Percentiles rank a stretch among this genome's conserved stretches.
Conservation (phyloP, 805 yeast species). For the Martiniozyma abietophila region DNA sequence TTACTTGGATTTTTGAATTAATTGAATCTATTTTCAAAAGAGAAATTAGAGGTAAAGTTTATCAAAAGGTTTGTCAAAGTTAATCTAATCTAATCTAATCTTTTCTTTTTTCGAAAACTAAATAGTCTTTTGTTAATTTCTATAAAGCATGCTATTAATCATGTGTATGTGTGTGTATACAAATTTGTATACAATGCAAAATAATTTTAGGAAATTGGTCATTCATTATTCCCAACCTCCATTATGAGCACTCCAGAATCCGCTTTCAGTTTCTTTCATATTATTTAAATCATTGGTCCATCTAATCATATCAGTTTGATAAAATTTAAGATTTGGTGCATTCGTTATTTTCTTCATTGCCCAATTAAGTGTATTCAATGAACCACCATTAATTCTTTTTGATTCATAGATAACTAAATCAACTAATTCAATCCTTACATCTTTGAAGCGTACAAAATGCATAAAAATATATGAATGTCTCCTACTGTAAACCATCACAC, state of each 20-base stretch:
- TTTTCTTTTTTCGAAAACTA: too few species aligned
- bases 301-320: conserved; percentile 9
- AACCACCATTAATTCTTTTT: conserved; percentile 14
- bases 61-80: too few species aligned
- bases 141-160: too few species aligned
- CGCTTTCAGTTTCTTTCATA: conserved; percentile 17
- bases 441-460: conserved; percentile 11
- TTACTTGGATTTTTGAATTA: conserved; percentile 7
- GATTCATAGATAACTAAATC: conserved; percentile 19
- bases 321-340: conserved; percentile 8
- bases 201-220: too few species aligned
- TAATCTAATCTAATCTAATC: too few species aligned
- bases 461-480: conserved; percentile 13
- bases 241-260: too few species aligned
- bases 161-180: too few species aligned
- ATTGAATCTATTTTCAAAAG: background rate
- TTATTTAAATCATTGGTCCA: conserved; percentile 18
- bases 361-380: conserved; percentile 18
- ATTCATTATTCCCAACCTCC: too few species aligned
- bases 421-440: conserved; percentile 14
- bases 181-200: too few species aligned
- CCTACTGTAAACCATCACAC: conserved; percentile 13
- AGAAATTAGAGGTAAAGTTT: conserved; percentile 2
- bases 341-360: conserved; percentile 18
- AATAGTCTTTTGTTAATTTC: too few species aligned